These are phyloP conservation scores for Phytopythium ostracodes DNA, from an alignment of 352 stramenopile species.

Conservation along the genomic window DNA sequence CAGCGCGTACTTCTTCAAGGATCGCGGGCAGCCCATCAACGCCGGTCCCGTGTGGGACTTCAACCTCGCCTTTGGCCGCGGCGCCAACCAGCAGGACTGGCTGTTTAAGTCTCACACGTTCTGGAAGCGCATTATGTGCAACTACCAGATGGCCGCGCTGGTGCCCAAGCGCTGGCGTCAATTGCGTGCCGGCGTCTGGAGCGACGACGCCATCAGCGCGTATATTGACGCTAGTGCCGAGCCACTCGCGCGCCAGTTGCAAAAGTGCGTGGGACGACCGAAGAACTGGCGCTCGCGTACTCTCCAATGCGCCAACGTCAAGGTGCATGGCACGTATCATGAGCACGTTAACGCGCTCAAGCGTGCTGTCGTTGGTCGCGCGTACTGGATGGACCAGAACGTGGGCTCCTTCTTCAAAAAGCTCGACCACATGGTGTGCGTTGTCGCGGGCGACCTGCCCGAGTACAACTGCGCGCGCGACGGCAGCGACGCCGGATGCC, in stretches of 20 bases:
- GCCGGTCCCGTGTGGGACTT: slow-evolving; percentile 68
- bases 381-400: slow-evolving; percentile 52
- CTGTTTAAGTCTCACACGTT: slow-evolving; percentile 48
- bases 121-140: slow-evolving; percentile 62
- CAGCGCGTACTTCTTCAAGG: slow-evolving; percentile 72
- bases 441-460: slow-evolving; percentile 31
- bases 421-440: slow-evolving; percentile 29
- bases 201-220: slow-evolving; percentile 36
- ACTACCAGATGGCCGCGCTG: slow-evolving; percentile 67
- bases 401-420: slow-evolving; percentile 34
- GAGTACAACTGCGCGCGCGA: slow-evolving; percentile 51
- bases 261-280: slow-evolving; percentile 21
- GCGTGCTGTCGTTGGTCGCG: slow-evolving; percentile 27
- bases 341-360: slow-evolving; percentile 33
- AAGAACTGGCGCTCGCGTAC: slow-evolving; percentile 42
- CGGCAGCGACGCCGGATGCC: slow-evolving; percentile 41
- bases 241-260: slow-evolving; percentile 42
- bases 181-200: slow-evolving; percentile 45
- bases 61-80: slow-evolving; percentile 56
- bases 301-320: slow-evolving; percentile 56
- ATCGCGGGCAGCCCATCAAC: slow-evolving; percentile 58
- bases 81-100: slow-evolving; percentile 37
- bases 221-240: slow-evolving; percentile 37
- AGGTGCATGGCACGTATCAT: slow-evolving; percentile 29
- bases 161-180: slow-evolving; percentile 49